Evolutionary conservation across 2,329 filamentous ascomycete genomes (phyloP), one percentile per base, ranked within the genome.

Genomic region (Monosporascus sp.): DNA sequence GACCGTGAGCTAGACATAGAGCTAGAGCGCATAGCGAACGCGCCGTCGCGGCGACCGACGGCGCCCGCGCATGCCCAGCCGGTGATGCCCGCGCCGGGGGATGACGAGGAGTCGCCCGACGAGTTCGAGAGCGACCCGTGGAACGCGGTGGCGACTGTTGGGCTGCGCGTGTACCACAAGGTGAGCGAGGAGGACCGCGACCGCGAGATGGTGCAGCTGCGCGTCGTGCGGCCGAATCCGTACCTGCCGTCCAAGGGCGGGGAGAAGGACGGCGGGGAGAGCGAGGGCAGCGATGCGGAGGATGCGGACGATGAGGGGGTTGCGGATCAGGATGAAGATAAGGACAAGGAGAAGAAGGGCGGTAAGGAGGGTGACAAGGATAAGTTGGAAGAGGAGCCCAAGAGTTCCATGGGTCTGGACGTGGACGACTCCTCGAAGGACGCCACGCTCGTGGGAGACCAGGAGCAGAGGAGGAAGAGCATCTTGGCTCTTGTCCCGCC

Each of bases 61-160:
- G 17, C 53, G 38, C 53, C 64, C 5, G 31, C 4, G 31, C 31
- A 14, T 34, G 31, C 31, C 31, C 65, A 1, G 61, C 64, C 3
- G 64, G 53, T 6, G 56, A 14, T 52, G 37, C 53, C 64, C 5
- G 71, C 73, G 7, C 69, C 73, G 2, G 79, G 80, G 38, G 77
- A 80, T 20, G 74, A 74, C 9, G 80, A 82, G 56, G 80, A 83
- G 52, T 79, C 78, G 46, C 76, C 81, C 56, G 80, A 82, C 57
- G 80, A 83, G 52, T 79, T 78, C 48, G 76, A 81, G 57, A 71
- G 74, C 24, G 76, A 81, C 24, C 79, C 81, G 1, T 86, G 84
- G 83, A 85, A 86, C 63, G 83, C 83, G 4, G 76, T 86, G 46
- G 80, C 77, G 50, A 79, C 85, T 19, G 76, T 86, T 0, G 83